A percentile compares a stretch with the other conserved stretches of the same genome.
Evolutionary conservation across 2,329 filamentous ascomycete species (phyloP).

Genomic region (Acrocalymma vagum): DNA sequence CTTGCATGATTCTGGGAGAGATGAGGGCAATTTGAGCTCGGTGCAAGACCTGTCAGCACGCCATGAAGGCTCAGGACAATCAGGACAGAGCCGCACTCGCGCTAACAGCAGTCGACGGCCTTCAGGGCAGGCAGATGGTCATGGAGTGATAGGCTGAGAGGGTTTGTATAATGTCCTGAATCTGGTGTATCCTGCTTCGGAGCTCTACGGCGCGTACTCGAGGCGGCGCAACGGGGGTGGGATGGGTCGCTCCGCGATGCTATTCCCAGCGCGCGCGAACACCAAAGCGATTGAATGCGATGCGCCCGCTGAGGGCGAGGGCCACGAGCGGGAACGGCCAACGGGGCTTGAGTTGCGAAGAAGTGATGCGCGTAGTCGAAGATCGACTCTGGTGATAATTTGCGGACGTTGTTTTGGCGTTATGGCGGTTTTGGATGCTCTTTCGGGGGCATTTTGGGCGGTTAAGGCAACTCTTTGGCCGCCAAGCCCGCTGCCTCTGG

Average conservation of each 20-base stretch:
- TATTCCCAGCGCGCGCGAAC: slow-evolving; percentile 30
- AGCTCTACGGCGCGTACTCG: slow-evolving; percentile 15
- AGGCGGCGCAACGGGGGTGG: slow-evolving; percentile 16
- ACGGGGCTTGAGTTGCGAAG: slow-evolving; percentile 11
- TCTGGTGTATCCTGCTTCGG: neutral
- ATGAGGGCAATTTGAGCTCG: slow-evolving; percentile 30
- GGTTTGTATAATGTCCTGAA: slow-evolving; percentile 1
- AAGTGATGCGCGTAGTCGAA: slow-evolving; percentile 17
- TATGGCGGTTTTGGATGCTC: slow-evolving; percentile 27
- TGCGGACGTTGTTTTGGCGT: slow-evolving; percentile 28
- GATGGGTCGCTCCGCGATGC: slow-evolving; percentile 24
- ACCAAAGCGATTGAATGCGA: slow-evolving; percentile 34
- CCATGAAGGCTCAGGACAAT: slow-evolving; percentile 35
- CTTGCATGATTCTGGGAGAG: slow-evolving; percentile 44
- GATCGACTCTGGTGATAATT: slow-evolving; percentile 34
- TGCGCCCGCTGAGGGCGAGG: slow-evolving; percentile 35
- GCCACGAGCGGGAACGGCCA: slow-evolving; percentile 5
- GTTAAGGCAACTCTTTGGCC: slow-evolving; percentile 24
- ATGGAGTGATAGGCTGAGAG: slow-evolving; percentile 14
- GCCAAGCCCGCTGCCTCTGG: slow-evolving; percentile 9
- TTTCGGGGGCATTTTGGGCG: slow-evolving; percentile 34
- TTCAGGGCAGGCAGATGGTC: slow-evolving; percentile 18
- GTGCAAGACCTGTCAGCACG: slow-evolving; percentile 35
- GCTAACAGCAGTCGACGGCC: slow-evolving; percentile 25
- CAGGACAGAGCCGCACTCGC: slow-evolving; percentile 30